These are phyloP conservation scores for Onygenales sp. DNA, from an alignment of 2,329 filamentous ascomycete species.

Conservation along the genomic window DNA sequence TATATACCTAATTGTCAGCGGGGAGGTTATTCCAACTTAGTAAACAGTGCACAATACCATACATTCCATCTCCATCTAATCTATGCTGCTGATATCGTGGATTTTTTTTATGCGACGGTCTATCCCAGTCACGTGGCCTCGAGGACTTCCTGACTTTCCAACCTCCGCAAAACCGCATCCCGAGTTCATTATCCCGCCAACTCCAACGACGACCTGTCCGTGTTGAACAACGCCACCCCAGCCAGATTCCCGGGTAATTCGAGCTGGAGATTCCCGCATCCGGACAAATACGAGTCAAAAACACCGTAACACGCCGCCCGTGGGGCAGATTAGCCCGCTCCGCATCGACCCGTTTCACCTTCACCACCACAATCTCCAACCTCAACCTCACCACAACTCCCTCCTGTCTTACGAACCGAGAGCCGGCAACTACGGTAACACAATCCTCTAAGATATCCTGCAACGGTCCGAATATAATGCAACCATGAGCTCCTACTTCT, in stretches of 20 bases:
- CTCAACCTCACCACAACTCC: background rate
- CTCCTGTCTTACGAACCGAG: background rate
- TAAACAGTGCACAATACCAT: background rate
- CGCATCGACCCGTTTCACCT: background rate
- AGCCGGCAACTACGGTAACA: background rate
- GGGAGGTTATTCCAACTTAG: background rate
- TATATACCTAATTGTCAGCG: background rate
- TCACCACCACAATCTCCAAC: background rate
- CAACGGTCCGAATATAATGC: background rate
- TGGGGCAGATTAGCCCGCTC: background rate
- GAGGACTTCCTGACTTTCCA: background rate
- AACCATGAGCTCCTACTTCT: slow-evolving; percentile 72
- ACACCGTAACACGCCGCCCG: background rate
- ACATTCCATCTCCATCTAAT: background rate
- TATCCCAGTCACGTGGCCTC: background rate
- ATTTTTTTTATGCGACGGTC: too few species aligned
- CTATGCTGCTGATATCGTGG: too few species aligned
- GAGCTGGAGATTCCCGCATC: too few species aligned
- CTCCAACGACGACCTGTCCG: too few species aligned
- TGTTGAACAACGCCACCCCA: too few species aligned
- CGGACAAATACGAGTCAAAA: too few species aligned
- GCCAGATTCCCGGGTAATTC: too few species aligned
- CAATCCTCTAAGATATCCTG: background rate
- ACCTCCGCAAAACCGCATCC: background rate
- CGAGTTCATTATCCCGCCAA: too few species aligned